A percentile compares a stretch with the other conserved stretches of the same genome.
These are phyloP conservation scores for Carex parvula DNA, from an alignment of 176 grass and related monocot species.

Conservation along the genomic window DNA sequence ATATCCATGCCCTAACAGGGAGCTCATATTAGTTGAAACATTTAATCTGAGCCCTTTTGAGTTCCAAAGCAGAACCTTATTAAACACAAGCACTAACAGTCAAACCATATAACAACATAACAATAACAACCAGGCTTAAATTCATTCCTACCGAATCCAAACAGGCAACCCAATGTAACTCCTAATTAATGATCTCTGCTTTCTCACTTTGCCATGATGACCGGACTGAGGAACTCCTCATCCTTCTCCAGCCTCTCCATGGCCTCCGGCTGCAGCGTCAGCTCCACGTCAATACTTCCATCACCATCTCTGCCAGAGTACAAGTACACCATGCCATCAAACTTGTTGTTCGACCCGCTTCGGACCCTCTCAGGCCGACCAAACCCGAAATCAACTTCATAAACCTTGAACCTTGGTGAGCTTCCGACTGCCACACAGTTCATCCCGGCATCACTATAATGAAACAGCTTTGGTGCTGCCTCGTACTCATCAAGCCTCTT, in stretches of 20 bases:
- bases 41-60: background rate
- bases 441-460: conserved; percentile 85
- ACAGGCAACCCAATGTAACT: background rate
- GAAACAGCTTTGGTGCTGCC: conserved; percentile 76
- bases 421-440: conserved; percentile 96
- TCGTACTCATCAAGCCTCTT: conserved; percentile 84
- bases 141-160: conserved; percentile 18
- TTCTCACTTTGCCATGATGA: conserved; percentile 9
- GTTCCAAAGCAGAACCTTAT: conserved; percentile 16
- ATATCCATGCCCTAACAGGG: background rate
- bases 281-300: conserved; percentile 84
- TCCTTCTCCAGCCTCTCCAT: conserved; percentile 76
- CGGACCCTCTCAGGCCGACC: conserved; percentile 73
- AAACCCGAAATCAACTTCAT: conserved; percentile 95
- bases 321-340: conserved; percentile 97
- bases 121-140: background rate
- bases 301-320: conserved; percentile 66
- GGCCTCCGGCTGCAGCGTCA: conserved; percentile 65
- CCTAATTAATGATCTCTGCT: background rate
- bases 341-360: conserved; percentile 87
- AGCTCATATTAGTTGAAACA: background rate
- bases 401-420: conserved; percentile 86
- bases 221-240: conserved; percentile 40
- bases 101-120: conserved; percentile 1
- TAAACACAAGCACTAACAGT: conserved; percentile 5